Base-by-base conservation (phyloP, 2,329 filamentous ascomycete species). In the Rutstroemia sp. region DNA sequence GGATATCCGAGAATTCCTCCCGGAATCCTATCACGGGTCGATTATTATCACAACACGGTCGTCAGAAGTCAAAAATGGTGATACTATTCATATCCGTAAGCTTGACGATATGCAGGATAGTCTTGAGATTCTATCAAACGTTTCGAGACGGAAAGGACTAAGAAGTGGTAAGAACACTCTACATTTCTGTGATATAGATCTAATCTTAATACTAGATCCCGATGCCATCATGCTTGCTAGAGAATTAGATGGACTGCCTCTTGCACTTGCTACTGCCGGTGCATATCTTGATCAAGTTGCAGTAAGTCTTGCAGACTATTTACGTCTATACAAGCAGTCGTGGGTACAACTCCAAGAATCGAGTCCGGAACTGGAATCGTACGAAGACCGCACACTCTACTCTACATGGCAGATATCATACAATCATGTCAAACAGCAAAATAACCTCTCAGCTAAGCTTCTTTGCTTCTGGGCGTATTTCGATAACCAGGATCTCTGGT, bases 221-320 rank as follows among this genome's bases (percentile, higher is more conserved):
- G 46, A 48, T 48, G 17, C 27, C 34, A 48, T 48, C 16, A 48
- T 21, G 23, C 46, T 30, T 48, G 27, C 27, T 25, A 48, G 30
- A 25, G 23, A 48, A 19, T 25, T 48, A 16, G 46, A 48, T 34
- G 17, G 27, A 48, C 46, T 48, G n/a, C 27, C 46, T 48, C 46
- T 48, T 48, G 46, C 27, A 48, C 46, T 48, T 19, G 46, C 46
- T 27, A 48, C 46, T 27, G 27, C 46, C 23, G 17, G 27, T 27
- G 46, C 46, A 48, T 48, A 48, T 48, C 46, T 48, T 48, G 46
- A 48, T 34, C 21, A 25, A 48, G 46, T 19, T 8, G 46, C 46
- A 34, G 23, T 34, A 48, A 30, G 46, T 48, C 25, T 48, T 34
- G 30, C 46, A 14, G 46, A 27, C 46, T 48, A 48, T 48, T 25